Percentiles rank a stretch among this genome's conserved stretches.
phyloP scores from a whole-genome alignment of 768 basidiomycete species.

The Collybia sp. region DNA sequence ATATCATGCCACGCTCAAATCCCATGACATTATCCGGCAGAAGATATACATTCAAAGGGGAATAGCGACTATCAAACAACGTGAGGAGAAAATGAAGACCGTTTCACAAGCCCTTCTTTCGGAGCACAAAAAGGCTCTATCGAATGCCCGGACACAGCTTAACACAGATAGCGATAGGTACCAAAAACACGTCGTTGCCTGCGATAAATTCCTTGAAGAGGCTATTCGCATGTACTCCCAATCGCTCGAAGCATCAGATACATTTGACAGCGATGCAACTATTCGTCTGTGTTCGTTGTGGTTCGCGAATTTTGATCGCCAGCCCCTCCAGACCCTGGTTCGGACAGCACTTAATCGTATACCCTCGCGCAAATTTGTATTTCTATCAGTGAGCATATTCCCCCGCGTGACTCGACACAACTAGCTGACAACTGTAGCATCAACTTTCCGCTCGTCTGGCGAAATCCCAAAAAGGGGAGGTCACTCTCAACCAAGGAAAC shows the following conservation, averaged over 20 bases:
- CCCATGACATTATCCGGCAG: slow-evolving; percentile 65
- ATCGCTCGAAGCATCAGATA: slow-evolving; percentile 65
- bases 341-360: slow-evolving; percentile 47
- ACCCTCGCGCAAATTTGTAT: slow-evolving; percentile 86
- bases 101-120: slow-evolving; percentile 10
- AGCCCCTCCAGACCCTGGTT: slow-evolving; percentile 38
- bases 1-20: slow-evolving; percentile 64
- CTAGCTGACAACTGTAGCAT: slow-evolving; percentile 36
- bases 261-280: slow-evolving; percentile 70
- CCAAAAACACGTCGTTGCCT: slow-evolving; percentile 48
- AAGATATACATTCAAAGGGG: slow-evolving; percentile 74
- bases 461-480: slow-evolving; percentile 22
- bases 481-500: slow-evolving; percentile 44
- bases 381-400: slow-evolving; percentile 56
- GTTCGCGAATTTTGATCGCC: slow-evolving; percentile 80
- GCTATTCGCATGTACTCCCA: slow-evolving; percentile 86
- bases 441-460: slow-evolving; percentile 91
- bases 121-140: slow-evolving; percentile 17
- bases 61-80: slow-evolving; percentile 57
- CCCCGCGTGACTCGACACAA: not conserved
- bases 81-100: slow-evolving; percentile 27
- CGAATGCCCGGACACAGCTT: slow-evolving; percentile 27
- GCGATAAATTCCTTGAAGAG: slow-evolving; percentile 60
- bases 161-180: slow-evolving; percentile 45
- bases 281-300: slow-evolving; percentile 88